Evolutionary conservation across 768 basidiomycete species (phyloP), one percentile per base, ranked within the genome.

Genomic region (Suillus cothurnatus): DNA sequence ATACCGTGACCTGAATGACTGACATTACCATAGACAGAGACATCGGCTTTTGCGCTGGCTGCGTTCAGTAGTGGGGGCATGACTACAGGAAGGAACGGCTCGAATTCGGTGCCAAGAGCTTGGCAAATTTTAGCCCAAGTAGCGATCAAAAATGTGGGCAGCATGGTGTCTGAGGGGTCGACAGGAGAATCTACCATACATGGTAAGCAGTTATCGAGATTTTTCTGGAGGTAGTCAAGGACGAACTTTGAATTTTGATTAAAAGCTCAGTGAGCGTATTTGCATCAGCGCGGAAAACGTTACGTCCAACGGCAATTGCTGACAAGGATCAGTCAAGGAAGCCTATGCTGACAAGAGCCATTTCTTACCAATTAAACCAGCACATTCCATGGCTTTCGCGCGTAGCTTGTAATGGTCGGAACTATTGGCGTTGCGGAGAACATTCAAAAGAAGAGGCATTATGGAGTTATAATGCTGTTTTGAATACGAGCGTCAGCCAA

Each of bases 111-210:
- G 0, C 91, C 91, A 71, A 96, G 84, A 0, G 92, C 92, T 67
- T 94, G 93, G 72, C 92, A 94, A 0, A 96, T 84, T 71, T 93
- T 95, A 2, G 92, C 90, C 93, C 93, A 96, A 0, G 93, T 95
- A 50, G 89, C 86, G 57, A 93, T 93, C 32, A 95, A 81, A 72
- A 93, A 94, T 63, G 90, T 89, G 0, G 81, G 81, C 2, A 90
- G 74, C 68, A 93, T 88, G 0, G 90, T 87, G 71, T 95, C 93
- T 14, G 84, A 81, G 1, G 89, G 85, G 67, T 94, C 92, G 0
- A 81, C 76, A 0, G 91, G 88, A 49, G 81, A 84, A 71, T 92
- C 91, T 90, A 70, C 49, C 43, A 36, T 21, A 31, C 49, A 45
- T 6, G 41, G 39, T 63, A 63, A 58, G 17, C 32, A 23, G 41